Conservation (phyloP, 2,329 filamentous ascomycete species). For the Fusarium domesticum region DNA sequence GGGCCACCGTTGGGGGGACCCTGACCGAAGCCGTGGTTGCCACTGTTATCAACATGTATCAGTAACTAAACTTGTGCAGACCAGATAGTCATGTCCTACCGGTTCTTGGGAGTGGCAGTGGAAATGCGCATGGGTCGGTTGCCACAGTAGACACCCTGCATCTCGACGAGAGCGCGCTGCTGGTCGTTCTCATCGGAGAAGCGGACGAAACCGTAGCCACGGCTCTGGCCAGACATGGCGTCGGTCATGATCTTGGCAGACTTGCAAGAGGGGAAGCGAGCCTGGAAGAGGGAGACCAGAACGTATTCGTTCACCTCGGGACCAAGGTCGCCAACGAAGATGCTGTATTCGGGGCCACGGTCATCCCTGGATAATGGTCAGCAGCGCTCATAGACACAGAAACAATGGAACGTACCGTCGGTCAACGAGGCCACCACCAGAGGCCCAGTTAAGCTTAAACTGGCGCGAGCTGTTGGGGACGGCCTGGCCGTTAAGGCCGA, state of each 20-base stretch:
- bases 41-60: conserved; percentile 23
- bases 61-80: not conserved
- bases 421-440: conserved; percentile 90
- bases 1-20: conserved; percentile 44
- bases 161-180: conserved; percentile 91
- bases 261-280: conserved; percentile 95
- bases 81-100: conserved; percentile 36
- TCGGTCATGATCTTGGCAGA: conserved; percentile 99
- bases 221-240: conserved; percentile 94
- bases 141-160: conserved; percentile 99
- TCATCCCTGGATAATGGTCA: conserved; percentile 65
- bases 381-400: not conserved
- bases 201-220: conserved; percentile 95
- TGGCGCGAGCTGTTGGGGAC: conserved; percentile 93
- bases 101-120: conserved; percentile 95
- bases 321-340: conserved; percentile 96
- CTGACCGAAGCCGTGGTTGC: conserved; percentile 40
- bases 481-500: conserved; percentile 80
- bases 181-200: conserved; percentile 96
- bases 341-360: conserved; percentile 91
- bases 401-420: conserved; percentile 61
- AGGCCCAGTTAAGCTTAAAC: conserved; percentile 99
- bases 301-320: conserved; percentile 99
- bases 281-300: conserved; percentile 93
- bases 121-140: conserved; percentile 99